Base-by-base conservation (phyloP, 2,329 filamentous ascomycete genomes). In the Fusarium azukiicola region DNA sequence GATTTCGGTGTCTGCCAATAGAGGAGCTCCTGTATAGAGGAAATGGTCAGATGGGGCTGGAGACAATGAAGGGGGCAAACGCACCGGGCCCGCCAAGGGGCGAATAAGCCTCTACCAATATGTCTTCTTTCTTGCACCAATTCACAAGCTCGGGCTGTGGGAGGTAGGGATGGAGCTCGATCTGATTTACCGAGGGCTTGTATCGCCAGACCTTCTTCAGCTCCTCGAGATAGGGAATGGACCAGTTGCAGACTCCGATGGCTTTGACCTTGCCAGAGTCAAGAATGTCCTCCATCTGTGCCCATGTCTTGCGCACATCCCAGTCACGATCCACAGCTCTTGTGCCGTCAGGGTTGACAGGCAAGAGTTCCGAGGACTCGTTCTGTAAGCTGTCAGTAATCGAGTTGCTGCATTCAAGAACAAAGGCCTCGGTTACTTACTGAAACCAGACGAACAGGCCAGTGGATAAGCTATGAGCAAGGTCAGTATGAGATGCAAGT, bases 221-320 rank as follows among this genome's bases (percentile, higher is more conserved):
- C n/a, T 73, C 58, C 58, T 86, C 83, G 21, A 86, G 78, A 47
- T 85, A 78, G 58, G 71, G 78, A 54, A 72, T 80, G 67, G 56
- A 79, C 79, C 78, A 87, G 79, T 85, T 87, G 71, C 78, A 85
- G 75, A 82, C 85, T 81, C 93, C 93, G 76, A 95, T 93, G 86
- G 93, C 93, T 84, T 89, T 90, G 78, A 92, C 93, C 42, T 79
- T 81, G 71, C 75, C 75, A 2, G 78, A 69, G 32, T 66, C 67
- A 47, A 85, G 82, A 64, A 87, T 52, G 12, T 73, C 74, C 36
- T 77, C 75, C 76, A 79, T 79, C 42, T 78, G 74, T 36, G 66
- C 61, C 76, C 76, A 77, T 27, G 76, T 78, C 50, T 77, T 83
- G 40, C 72, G 61, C 50, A 67, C 56, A n/a, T 74, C 50, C 68